Base-by-base conservation (phyloP, 441 rosid genomes). In the Populus hybrid region DNA sequence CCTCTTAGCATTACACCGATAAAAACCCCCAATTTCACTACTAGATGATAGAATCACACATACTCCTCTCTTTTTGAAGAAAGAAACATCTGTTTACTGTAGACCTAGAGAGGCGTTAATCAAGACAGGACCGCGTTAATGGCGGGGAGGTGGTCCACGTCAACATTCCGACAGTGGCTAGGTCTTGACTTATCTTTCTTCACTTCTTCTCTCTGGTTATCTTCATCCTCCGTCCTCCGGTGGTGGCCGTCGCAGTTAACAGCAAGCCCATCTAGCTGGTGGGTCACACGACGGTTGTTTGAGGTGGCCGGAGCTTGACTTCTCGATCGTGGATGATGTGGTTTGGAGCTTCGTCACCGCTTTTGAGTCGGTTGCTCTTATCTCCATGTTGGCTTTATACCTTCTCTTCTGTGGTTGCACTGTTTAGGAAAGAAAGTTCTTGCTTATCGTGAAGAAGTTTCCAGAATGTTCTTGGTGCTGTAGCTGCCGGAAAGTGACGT, bases 391-490 rank as follows among this genome's bases (percentile, higher is more conserved):
- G 64, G 84, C 94, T 77, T 92, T 94, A 89, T 94, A 89, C 89
- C 91, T 92, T 81, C 90, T 94, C 81, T 89, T 91, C 79, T 94
- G 91, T 73, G 98, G 98, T 71, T 92, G 98, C 79, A 92, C 96
- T 4, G 73, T 94, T 72, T 94, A 69, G 64, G n/a, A 14, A 2
- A 9, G 26, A n/a, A 59, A 21, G 66, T 61, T 61, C 28, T 61
- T 23, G 11, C 66, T 61, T 8, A 14, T 21, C 66, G 0, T 23
- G 66, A 61, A 4, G 28, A 61, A 61, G 66, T 9, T 21, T 23
- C 66, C 9, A 61, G 28, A 4, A 61, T 61, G 26, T 21, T 21
- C 66, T 1, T 61, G 66, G 26, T 21, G 66, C 6, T 61, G 26
- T n/a, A 9, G 14, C 4, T 9, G 65, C 66, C 66, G 14, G 66